A percentile compares a stretch with the other conserved stretches of the same genome.
Conservation (phyloP, 164 flowering plant genomes). For the Magnolia sinica region DNA sequence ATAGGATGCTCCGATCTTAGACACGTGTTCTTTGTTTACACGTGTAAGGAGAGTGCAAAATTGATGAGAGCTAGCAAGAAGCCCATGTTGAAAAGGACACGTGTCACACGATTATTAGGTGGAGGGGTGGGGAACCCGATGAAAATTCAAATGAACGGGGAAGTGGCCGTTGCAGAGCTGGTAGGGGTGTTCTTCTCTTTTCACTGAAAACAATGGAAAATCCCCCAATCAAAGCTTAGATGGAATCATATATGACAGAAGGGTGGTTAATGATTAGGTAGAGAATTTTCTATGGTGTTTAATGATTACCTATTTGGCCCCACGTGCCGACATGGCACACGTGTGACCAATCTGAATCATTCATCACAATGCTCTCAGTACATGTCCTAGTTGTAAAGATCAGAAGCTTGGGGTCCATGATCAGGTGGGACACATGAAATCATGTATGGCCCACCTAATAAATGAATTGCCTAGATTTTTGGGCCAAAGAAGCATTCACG, state of each 20-base stretch:
- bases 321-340: neutral
- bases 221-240: neutral
- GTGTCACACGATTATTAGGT: neutral
- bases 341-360: neutral
- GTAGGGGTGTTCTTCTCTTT: neutral
- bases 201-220: slow-evolving; percentile 2
- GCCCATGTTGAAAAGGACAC: neutral
- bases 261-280: slow-evolving; percentile 1
- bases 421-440: too few species aligned
- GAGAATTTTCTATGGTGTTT: neutral
- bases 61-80: too few species aligned
- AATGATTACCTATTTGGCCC: neutral
- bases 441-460: too few species aligned
- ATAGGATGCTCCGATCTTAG: too few species aligned
- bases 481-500: too few species aligned
- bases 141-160: neutral
- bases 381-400: too few species aligned
- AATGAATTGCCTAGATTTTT: too few species aligned
- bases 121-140: neutral
- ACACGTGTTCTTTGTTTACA: too few species aligned
- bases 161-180: slow-evolving; percentile 1
- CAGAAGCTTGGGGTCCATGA: too few species aligned
- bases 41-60: too few species aligned
- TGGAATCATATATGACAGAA: neutral
- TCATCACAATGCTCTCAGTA: too few species aligned